A percentile compares a stretch with the other conserved stretches of the same genome.
phyloP scores from a whole-genome alignment of 305 asterid genomes.

The Ruellia speciosa region DNA sequence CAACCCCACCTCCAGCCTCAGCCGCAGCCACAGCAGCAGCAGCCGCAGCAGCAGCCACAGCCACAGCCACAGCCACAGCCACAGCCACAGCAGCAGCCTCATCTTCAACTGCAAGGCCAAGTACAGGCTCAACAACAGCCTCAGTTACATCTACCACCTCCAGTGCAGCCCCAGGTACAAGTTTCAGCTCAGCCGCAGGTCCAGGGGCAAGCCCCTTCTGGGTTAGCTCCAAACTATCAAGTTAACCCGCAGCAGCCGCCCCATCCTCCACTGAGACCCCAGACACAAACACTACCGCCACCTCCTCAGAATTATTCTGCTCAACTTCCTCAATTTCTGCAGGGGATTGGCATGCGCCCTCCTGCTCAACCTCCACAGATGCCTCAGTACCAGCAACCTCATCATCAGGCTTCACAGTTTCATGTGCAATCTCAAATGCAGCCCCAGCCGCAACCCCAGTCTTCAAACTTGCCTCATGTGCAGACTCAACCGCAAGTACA shows the following conservation, averaged over 20 bases:
- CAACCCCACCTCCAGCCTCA: conserved; percentile 36
- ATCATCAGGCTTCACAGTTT: conserved; percentile 31
- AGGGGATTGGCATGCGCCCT: conserved; percentile 28
- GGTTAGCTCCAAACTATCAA: conserved; percentile 41
- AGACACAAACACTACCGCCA: conserved; percentile 38
- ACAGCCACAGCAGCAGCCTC: conserved; percentile 32
- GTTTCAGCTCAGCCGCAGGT: conserved; percentile 31
- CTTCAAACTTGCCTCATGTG: conserved; percentile 36
- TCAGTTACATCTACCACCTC: conserved; percentile 26
- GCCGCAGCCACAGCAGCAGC: conserved; percentile 19
- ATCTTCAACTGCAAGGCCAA: conserved; percentile 32
- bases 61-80: conserved; percentile 24
- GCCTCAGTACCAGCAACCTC: conserved; percentile 48
- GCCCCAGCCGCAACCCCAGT: conserved; percentile 25
- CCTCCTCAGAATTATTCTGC: conserved; percentile 42
- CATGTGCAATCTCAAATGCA: conserved; percentile 35
- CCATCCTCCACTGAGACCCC: conserved; percentile 49
- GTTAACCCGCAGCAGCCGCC: conserved; percentile 41
- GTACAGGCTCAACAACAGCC: conserved; percentile 33
- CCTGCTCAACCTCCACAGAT: conserved; percentile 40
- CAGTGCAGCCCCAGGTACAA: conserved; percentile 26
- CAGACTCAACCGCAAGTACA: conserved; percentile 46
- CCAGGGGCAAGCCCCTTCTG: conserved; percentile 28
- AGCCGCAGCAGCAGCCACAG: conserved; percentile 19
- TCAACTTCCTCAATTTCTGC: conserved; percentile 40